phyloP scores from a whole-genome alignment of 1,284 basidiomycete species.

The Pholiota adiposa region DNA sequence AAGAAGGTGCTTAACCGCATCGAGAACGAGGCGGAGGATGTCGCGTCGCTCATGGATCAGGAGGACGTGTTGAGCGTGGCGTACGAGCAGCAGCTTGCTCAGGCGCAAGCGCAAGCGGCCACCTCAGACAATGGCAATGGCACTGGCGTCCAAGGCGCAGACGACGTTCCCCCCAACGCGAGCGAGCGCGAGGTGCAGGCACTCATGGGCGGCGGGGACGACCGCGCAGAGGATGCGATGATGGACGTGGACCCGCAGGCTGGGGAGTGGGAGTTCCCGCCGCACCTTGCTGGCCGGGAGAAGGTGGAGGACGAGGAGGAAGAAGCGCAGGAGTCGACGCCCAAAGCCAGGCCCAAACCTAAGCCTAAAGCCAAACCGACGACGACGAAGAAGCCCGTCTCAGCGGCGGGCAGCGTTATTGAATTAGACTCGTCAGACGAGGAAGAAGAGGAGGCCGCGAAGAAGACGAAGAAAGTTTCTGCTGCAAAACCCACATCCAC shows the following conservation, averaged over 20 bases:
- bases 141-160: neutral
- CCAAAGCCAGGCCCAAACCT: neutral
- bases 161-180: neutral
- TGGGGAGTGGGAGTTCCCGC: slow-evolving; percentile 1
- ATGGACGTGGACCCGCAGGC: slow-evolving; percentile 1
- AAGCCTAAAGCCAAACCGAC: slow-evolving; percentile 12
- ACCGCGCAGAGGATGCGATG: neutral
- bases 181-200: neutral
- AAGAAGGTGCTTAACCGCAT: slow-evolving; percentile 16
- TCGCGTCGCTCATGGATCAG: slow-evolving; percentile 8
- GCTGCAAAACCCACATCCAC: too few relatives aligned
- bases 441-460: slow-evolving; percentile 31
- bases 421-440: slow-evolving; percentile 23
- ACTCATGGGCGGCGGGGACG: neutral
- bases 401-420: neutral
- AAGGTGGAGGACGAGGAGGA: neutral
- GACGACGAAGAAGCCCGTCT: neutral
- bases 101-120: neutral
- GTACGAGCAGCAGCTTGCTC: slow-evolving; percentile 22
- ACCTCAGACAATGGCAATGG: too few relatives aligned
- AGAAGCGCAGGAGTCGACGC: neutral
- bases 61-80: neutral
- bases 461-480: slow-evolving; percentile 30
- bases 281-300: neutral
- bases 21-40: slow-evolving; percentile 25